Evolutionary conservation across 257 asterid species (phyloP).

Genomic region (Forsythia suspensa): DNA sequence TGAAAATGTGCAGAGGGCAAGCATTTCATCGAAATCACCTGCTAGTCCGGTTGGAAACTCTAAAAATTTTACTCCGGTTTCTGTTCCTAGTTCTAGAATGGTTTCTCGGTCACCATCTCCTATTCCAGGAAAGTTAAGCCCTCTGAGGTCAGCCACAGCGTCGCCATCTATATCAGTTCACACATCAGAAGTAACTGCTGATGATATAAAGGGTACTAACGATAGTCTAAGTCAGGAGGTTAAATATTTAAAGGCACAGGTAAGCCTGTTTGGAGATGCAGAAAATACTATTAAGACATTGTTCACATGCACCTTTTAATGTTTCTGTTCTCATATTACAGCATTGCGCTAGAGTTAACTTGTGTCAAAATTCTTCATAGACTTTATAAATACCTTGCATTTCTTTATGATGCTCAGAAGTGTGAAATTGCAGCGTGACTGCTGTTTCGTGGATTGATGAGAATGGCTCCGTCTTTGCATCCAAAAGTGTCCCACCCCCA

Average conservation of each 20-base stretch:
- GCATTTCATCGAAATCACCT: conserved; percentile 57
- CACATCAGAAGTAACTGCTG: conserved; percentile 39
- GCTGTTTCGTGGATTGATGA: not conserved
- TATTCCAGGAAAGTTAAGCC: conserved; percentile 41
- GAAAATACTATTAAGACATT: not conserved
- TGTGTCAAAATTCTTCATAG: not conserved
- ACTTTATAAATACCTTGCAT: not conserved
- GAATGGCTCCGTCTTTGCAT: not conserved
- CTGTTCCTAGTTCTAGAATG: conserved; percentile 50
- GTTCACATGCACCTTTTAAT: not conserved
- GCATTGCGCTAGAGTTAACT: not conserved
- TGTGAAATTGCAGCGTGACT: not conserved
- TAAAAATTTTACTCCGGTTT: conserved; percentile 38
- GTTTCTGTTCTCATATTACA: not conserved
- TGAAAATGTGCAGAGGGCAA: conserved; percentile 47
- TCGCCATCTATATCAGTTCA: conserved; percentile 33
- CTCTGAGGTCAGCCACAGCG: conserved; percentile 34
- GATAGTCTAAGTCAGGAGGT: conserved; percentile 55
- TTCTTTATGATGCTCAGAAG: not conserved
- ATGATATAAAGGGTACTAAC: conserved; percentile 39
- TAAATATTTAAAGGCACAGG: conserved; percentile 70
- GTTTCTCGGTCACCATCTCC: conserved; percentile 65
- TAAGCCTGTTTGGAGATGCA: conserved; percentile 25
- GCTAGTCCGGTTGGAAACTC: conserved; percentile 40
- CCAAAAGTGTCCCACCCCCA: not conserved